phyloP scores from a whole-genome alignment of 768 basidiomycete genomes.

The Tylopilus subfusipes region DNA sequence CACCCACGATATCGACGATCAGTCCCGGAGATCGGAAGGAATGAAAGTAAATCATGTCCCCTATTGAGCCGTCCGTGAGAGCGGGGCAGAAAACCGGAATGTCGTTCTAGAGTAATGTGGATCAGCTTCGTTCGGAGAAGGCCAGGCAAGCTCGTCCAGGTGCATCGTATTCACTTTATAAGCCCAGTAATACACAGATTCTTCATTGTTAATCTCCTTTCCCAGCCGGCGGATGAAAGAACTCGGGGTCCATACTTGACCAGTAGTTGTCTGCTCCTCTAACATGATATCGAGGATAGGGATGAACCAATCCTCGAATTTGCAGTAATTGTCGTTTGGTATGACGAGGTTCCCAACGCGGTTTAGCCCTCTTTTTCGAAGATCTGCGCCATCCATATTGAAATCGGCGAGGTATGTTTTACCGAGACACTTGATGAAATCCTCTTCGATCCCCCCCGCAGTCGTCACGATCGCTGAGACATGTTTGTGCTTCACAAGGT shows the following conservation, averaged over 20 bases:
- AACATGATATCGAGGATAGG: slow-evolving; percentile 92
- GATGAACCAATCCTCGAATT: slow-evolving; percentile 98
- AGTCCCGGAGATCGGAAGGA: slow-evolving; percentile 86
- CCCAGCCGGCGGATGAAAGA: slow-evolving; percentile 89
- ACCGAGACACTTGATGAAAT: slow-evolving; percentile 98
- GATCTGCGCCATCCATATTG: slow-evolving; percentile 81
- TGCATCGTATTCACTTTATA: slow-evolving; percentile 75
- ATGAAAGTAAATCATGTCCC: slow-evolving; percentile 99
- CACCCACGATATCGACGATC: slow-evolving; percentile 88
- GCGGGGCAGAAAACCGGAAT: slow-evolving; percentile 99
- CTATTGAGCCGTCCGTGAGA: slow-evolving; percentile 94
- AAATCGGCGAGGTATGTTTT: slow-evolving; percentile 95
- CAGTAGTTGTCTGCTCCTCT: slow-evolving; percentile 72
- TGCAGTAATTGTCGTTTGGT: slow-evolving; percentile 98
- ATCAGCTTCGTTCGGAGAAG: slow-evolving; percentile 26
- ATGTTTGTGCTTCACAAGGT: slow-evolving; percentile 91
- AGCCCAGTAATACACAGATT: slow-evolving; percentile 99
- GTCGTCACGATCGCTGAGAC: slow-evolving; percentile 91
- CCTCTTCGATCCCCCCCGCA: slow-evolving; percentile 97
- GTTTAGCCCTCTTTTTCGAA: slow-evolving; percentile 91
- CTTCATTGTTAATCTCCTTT: slow-evolving; percentile 95
- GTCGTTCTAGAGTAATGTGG: slow-evolving; percentile 64
- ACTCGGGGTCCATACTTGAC: slow-evolving; percentile 88
- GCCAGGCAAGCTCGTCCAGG: slow-evolving; percentile 9
- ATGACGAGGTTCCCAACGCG: slow-evolving; percentile 95